A percentile compares a stretch with the other conserved stretches of the same genome.
phyloP scores from a whole-genome alignment of 139 green algal genomes.

The Chloropicon primus region DNA sequence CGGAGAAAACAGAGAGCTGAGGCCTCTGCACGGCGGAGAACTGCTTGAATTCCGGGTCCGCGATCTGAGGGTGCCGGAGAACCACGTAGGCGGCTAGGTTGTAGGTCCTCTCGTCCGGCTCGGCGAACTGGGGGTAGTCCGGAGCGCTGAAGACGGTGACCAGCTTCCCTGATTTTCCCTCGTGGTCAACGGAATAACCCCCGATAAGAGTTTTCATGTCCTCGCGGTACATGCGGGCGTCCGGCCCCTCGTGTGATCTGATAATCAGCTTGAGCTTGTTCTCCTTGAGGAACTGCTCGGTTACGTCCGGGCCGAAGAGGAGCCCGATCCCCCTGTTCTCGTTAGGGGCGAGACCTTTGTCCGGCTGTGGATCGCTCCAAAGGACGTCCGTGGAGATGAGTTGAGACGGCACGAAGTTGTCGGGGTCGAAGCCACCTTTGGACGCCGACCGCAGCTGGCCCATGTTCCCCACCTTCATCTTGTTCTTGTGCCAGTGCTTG shows the following conservation, averaged over 20 bases:
- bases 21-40: background rate
- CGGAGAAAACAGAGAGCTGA: background rate
- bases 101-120: constrained; percentile 7
- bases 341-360: constrained; percentile 57
- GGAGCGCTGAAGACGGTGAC: constrained; percentile 81
- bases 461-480: constrained; percentile 40
- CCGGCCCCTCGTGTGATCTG: constrained; percentile 76
- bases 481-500: background rate
- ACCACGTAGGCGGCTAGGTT: constrained; percentile 9
- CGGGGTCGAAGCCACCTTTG: constrained; percentile 70
- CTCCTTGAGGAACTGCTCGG: constrained; percentile 47
- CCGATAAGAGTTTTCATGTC: constrained; percentile 45
- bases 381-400: constrained; percentile 72
- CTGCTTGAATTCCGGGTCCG: background rate
- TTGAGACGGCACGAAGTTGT: constrained; percentile 26
- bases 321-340: constrained; percentile 67
- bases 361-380: constrained; percentile 72
- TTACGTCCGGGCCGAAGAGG: constrained; percentile 78
- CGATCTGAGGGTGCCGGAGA: background rate
- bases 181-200: constrained; percentile 77
- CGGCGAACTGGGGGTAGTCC: constrained; percentile 76
- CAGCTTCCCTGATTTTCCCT: constrained; percentile 45
- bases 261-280: constrained; percentile 52
- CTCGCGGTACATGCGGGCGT: constrained; percentile 58
- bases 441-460: constrained; percentile 43